Base-by-base conservation (phyloP, 2,329 filamentous ascomycete genomes). In the Bipolaris gigantea region DNA sequence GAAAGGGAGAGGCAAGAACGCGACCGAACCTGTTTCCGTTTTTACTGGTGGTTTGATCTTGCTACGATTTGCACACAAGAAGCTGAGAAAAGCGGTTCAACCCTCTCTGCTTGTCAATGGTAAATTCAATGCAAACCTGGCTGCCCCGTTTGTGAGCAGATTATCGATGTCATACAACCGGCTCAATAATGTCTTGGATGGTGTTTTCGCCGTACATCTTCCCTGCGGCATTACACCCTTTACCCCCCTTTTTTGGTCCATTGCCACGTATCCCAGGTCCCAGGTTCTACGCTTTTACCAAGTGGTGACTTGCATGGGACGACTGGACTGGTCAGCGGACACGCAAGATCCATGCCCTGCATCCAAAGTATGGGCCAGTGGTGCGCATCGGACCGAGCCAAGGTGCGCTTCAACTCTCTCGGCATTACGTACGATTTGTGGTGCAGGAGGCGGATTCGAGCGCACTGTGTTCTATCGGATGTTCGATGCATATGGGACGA, bases 391-490 rank as follows among this genome's bases (percentile, higher is more conserved):
- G 53, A 6, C 60, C 60, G 13, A 49, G 58, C 23, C 23, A 54
- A 61, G 39, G 53, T 64, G 4, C 61, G 55, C 5, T 63, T 60
- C 50, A 76, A 75, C 54, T 74, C 67, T 30, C 0, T 66, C 75
- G 0, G 82, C 81, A 0, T 56, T 83, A 34, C 75, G 77, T n/a
- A 76, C 76, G 0, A 83, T 84, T 19, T 84, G 85, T 63, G 81
- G 81, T 0, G 77, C 81, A 1, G 81, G 82, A 1, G 79, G 75
- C 41, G 76, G 76, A 0, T 84, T 79, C 50, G 80, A 79, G 36
- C 67, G 80, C 35, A 81, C 81, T 0, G 42, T 47, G 1, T 84
- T 83, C 60, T 84, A 84, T 50, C 75, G 77, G 40, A 83, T 84
- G 78, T 84, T 84, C 53, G 80, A 83, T 57, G 79, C 76, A 0